These are phyloP conservation scores for Saccharum officinarum DNA, from an alignment of 176 grass and related monocot genomes.

Conservation along the genomic window DNA sequence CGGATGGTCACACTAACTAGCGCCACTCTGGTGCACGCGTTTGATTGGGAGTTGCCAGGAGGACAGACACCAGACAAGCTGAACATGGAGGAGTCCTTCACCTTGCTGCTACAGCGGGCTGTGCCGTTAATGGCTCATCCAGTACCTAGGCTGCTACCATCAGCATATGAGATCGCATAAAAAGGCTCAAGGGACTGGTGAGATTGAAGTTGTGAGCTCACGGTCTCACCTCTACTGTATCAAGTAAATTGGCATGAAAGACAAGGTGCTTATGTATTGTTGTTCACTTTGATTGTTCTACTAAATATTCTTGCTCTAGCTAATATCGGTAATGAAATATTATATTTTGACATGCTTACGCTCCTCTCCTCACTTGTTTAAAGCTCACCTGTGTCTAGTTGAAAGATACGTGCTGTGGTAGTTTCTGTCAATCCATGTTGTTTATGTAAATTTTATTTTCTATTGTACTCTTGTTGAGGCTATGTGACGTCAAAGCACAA, in stretches of 20 bases:
- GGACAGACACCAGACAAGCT: slow-evolving; percentile 36
- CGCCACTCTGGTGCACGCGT: slow-evolving; percentile 47
- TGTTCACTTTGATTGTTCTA: neutral
- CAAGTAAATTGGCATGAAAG: neutral
- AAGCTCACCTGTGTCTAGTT: neutral
- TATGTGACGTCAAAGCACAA: too few relatives aligned
- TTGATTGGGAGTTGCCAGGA: slow-evolving; percentile 38
- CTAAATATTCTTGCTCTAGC: neutral
- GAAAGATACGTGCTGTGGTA: neutral
- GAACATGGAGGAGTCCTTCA: slow-evolving; percentile 63
- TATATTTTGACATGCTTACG: neutral
- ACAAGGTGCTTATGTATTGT: neutral
- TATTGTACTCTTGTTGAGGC: too few relatives aligned
- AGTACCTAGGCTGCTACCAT: slow-evolving; percentile 27
- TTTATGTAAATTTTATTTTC: neutral
- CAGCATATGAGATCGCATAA: slow-evolving; percentile 20
- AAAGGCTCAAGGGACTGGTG: neutral
- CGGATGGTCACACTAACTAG: slow-evolving; percentile 63
- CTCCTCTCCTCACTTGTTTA: neutral
- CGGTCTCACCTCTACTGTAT: neutral
- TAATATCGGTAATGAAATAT: neutral
- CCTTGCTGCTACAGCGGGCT: slow-evolving; percentile 42
- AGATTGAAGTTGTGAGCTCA: neutral
- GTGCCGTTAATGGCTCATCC: slow-evolving; percentile 39
- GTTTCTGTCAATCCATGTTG: neutral